Percentiles rank a stretch among this genome's conserved stretches.
These are phyloP conservation scores for Fusarium veterinarium DNA, from an alignment of 2,329 filamentous ascomycete species.

Conservation along the genomic window DNA sequence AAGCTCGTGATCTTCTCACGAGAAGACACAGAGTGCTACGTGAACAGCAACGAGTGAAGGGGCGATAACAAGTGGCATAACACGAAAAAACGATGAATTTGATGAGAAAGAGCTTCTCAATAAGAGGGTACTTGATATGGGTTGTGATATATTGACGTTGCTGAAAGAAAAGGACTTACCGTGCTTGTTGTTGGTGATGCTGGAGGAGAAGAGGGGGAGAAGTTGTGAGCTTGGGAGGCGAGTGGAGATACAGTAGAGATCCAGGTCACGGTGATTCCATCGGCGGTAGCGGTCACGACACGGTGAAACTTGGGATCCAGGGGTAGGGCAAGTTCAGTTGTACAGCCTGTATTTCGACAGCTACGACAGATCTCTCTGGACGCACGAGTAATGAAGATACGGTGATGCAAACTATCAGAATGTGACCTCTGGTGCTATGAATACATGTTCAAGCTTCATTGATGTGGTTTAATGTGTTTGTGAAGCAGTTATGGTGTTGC, in stretches of 20 bases:
- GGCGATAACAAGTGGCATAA: background rate
- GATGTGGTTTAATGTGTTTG: background rate
- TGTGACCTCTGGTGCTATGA: background rate
- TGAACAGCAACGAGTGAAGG: background rate
- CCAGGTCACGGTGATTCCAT: background rate
- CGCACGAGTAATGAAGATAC: background rate
- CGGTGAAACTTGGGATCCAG: constrained; percentile 6
- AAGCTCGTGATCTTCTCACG: background rate
- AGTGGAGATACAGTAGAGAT: background rate
- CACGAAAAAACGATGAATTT: background rate
- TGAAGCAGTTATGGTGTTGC: background rate
- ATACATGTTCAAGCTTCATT: background rate
- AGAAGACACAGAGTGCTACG: background rate
- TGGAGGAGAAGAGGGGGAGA: background rate
- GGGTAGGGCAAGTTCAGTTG: background rate
- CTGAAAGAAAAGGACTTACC: background rate
- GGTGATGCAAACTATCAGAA: background rate
- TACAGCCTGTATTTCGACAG: background rate
- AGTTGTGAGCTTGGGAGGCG: background rate
- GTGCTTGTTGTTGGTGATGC: constrained; percentile 6
- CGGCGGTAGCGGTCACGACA: background rate
- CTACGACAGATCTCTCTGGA: background rate
- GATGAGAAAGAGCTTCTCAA: background rate
- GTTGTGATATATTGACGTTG: background rate
- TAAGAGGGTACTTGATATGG: background rate